Percentiles rank a stretch among this genome's conserved stretches.
These are phyloP conservation scores for Epichloe brachyelytri DNA, from an alignment of 2,329 filamentous ascomycete genomes.

Conservation along the genomic window DNA sequence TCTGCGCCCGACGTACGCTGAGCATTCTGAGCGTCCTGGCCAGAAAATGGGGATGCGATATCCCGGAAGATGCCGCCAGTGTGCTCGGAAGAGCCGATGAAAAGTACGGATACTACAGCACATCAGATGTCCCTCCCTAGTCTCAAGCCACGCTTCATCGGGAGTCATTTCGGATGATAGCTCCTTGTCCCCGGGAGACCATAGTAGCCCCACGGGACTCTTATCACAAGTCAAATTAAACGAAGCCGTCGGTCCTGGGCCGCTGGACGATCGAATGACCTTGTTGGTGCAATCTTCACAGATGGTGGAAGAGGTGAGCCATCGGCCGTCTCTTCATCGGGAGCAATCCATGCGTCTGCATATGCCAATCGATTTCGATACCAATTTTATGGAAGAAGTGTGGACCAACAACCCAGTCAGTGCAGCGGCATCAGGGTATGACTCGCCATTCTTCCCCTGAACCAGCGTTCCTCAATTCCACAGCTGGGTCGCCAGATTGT, in stretches of 20 bases:
- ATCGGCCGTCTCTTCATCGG: background rate
- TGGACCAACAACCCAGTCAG: constrained; percentile 10
- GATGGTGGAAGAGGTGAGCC: background rate
- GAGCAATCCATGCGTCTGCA: constrained; percentile 1
- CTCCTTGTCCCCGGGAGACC: constrained; percentile 15
- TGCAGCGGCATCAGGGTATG: background rate
- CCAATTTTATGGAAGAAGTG: constrained; percentile 12
- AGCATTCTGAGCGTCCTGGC: constrained; percentile 74
- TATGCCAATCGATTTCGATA: constrained; percentile 11
- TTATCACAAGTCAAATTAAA: constrained; percentile 17
- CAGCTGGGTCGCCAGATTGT: constrained; percentile 11
- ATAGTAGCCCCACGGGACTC: constrained; percentile 20
- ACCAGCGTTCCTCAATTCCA: constrained; percentile 1
- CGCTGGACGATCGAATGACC: constrained; percentile 6
- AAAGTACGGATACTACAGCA: constrained; percentile 63
- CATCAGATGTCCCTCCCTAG: constrained; percentile 46
- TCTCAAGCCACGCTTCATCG: constrained; percentile 20
- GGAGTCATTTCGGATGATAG: constrained; percentile 17
- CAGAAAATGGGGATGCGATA: constrained; percentile 76
- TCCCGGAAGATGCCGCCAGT: constrained; percentile 69
- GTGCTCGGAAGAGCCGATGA: constrained; percentile 68
- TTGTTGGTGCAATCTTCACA: constrained; percentile 7
- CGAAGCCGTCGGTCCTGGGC: constrained; percentile 1
- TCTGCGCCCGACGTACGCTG: constrained; percentile 73
- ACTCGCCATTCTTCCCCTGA: constrained; percentile 1